Evolutionary conservation across 208 protist species (phyloP).

Genomic region (Crithidia bombi): DNA sequence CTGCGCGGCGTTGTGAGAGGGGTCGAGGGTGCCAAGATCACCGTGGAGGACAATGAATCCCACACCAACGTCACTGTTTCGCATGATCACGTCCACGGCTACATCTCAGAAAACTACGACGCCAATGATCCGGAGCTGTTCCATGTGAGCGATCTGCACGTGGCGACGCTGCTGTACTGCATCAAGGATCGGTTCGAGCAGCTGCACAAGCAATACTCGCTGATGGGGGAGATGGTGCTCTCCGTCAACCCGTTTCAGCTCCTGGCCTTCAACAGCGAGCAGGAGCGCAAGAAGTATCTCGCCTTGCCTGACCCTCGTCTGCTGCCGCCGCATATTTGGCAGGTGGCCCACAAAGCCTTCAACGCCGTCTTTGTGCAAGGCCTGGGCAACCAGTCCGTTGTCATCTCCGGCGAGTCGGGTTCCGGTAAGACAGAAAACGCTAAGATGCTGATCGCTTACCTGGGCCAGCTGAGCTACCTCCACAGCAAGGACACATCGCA

Average conservation of each 20-base stretch:
- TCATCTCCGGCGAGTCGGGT: slow-evolving; percentile 96
- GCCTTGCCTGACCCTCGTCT: slow-evolving; percentile 49
- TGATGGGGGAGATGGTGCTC: slow-evolving; percentile 94
- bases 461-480: slow-evolving; percentile 82
- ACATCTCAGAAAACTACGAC: slow-evolving; percentile 82
- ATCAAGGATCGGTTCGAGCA: slow-evolving; percentile 89
- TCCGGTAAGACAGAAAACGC: slow-evolving; percentile 96
- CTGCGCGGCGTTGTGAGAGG: slow-evolving; percentile 54
- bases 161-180: slow-evolving; percentile 89
- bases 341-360: slow-evolving; percentile 88
- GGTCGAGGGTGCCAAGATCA: slow-evolving; percentile 55
- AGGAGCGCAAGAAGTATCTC: slow-evolving; percentile 81
- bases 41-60: slow-evolving; percentile 47
- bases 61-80: slow-evolving; percentile 37
- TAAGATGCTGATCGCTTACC: slow-evolving; percentile 89
- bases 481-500: slow-evolving; percentile 74
- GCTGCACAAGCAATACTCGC: slow-evolving; percentile 83
- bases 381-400: slow-evolving; percentile 87
- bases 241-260: slow-evolving; percentile 93
- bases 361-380: slow-evolving; percentile 75
- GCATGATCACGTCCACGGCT: slow-evolving; percentile 62
- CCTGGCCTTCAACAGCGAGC: slow-evolving; percentile 82
- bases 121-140: slow-evolving; percentile 76
- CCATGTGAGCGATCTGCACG: slow-evolving; percentile 90
- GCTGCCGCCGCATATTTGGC: slow-evolving; percentile 91